A percentile compares a stretch with the other conserved stretches of the same genome.
Evolutionary conservation across 2,329 filamentous ascomycete species (phyloP).

Genomic region (Trichoderma hamatum): DNA sequence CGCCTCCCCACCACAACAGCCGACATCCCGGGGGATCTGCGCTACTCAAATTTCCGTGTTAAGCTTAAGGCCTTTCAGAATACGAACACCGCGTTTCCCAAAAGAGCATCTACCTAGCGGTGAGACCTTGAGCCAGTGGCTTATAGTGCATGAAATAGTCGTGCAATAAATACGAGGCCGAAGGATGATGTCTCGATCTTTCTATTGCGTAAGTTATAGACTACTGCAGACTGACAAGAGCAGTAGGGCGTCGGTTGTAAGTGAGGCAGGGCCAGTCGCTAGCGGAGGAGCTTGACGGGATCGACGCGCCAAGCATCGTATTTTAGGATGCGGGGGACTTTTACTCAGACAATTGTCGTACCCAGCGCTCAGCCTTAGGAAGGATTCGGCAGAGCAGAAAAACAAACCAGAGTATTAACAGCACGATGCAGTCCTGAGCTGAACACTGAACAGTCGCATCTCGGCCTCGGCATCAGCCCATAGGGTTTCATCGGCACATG

Average conservation of each 20-base stretch:
- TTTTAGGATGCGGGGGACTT: slow-evolving; percentile 22
- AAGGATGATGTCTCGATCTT: slow-evolving; percentile 4
- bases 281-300: slow-evolving; percentile 3
- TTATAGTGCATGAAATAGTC: slow-evolving; percentile 8
- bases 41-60: background rate
- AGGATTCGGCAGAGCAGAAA: background rate
- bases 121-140: background rate
- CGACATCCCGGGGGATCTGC: slow-evolving; percentile 10
- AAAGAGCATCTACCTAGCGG: slow-evolving; percentile 1
- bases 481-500: background rate
- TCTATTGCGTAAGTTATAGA: slow-evolving; percentile 15
- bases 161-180: slow-evolving; percentile 19
- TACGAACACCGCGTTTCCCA: slow-evolving; percentile 11
- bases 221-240: background rate
- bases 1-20: background rate
- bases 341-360: slow-evolving; percentile 4
- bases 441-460: slow-evolving; percentile 1
- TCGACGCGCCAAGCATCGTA: slow-evolving; percentile 27
- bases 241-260: background rate
- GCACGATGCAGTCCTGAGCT: background rate
- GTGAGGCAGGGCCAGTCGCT: background rate
- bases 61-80: slow-evolving; percentile 19
- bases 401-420: background rate
- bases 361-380: background rate
- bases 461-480: slow-evolving; percentile 13